Conservation (phyloP, 148 eudicot genomes). For the Rheum nobile region DNA sequence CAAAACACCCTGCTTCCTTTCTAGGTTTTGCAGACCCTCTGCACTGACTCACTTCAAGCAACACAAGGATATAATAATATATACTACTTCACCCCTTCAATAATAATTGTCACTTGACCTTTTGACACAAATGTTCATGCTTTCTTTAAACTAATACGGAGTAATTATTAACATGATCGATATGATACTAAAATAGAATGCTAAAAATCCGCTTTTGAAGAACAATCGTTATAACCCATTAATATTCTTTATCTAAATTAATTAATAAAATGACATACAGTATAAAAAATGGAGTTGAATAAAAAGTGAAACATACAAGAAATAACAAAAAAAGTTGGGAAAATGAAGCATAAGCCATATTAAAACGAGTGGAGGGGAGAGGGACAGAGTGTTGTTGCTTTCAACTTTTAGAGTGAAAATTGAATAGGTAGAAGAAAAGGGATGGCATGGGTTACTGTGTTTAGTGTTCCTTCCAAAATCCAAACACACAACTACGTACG, state of each 20-base stretch:
- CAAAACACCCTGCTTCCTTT: not conserved
- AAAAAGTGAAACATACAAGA: not conserved
- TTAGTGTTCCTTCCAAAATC: conserved; percentile 20
- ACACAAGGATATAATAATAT: not conserved
- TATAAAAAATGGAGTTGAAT: conserved; percentile 4
- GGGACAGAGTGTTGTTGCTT: conserved; percentile 32
- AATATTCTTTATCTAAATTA: too few species aligned
- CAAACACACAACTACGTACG: not conserved
- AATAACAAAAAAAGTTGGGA: not conserved
- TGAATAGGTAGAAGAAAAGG: conserved; percentile 18
- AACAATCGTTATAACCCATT: too few species aligned
- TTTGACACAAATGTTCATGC: too few species aligned
- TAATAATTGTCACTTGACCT: too few species aligned
- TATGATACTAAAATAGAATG: too few species aligned
- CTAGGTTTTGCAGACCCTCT: conserved; percentile 6
- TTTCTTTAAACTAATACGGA: too few species aligned
- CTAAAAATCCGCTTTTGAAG: too few species aligned
- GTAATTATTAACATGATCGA: too few species aligned
- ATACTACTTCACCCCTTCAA: too few species aligned
- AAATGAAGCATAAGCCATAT: not conserved
- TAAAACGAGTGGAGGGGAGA: conserved; percentile 25
- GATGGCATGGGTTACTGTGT: conserved; percentile 17
- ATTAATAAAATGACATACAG: too few species aligned
- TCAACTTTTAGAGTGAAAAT: conserved; percentile 18
- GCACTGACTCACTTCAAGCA: not conserved